These are phyloP conservation scores for Geoglossum cookeanum DNA, from an alignment of 2,329 filamentous ascomycete species.

Conservation along the genomic window DNA sequence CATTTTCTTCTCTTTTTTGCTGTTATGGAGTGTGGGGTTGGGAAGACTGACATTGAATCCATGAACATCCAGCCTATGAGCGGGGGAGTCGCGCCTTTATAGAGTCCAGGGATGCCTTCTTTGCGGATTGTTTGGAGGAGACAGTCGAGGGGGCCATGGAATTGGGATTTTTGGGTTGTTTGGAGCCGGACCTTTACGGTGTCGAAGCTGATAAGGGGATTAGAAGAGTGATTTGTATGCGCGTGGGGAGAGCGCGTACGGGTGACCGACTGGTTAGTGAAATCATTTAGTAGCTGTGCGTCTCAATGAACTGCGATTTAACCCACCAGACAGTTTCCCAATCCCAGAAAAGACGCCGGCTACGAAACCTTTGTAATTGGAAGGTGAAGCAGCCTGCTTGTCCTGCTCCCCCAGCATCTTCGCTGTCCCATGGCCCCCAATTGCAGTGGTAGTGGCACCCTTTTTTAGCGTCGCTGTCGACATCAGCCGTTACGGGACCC, in stretches of 20 bases:
- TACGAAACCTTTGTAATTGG: conserved; percentile 87
- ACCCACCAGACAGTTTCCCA: conserved; percentile 63
- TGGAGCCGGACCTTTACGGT: conserved; percentile 60
- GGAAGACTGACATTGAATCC: conserved; percentile 42
- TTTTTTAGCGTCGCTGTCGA: neutral
- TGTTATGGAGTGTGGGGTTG: conserved; percentile 13
- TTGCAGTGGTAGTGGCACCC: conserved; percentile 9
- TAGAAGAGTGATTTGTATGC: neutral
- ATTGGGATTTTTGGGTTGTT: conserved; percentile 58
- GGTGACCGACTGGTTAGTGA: conserved; percentile 33
- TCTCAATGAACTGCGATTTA: neutral
- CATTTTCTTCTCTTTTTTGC: neutral
- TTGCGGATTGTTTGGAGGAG: conserved; percentile 65
- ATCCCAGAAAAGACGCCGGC: conserved; percentile 92
- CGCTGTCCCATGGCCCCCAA: conserved; percentile 5
- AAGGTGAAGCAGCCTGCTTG: conserved; percentile 16
- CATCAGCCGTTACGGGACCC: neutral
- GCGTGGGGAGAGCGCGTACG: conserved; percentile 21
- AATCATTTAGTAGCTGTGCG: neutral
- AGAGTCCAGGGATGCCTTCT: conserved; percentile 70
- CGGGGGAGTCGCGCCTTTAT: conserved; percentile 87
- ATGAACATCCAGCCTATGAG: conserved; percentile 97
- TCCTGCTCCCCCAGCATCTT: conserved; percentile 14
- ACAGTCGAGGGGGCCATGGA: conserved; percentile 74
- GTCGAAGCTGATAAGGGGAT: neutral